Conservation (phyloP, 228 moss, liverwort and hornwort genomes). For the Sphagnum magellanicum region DNA sequence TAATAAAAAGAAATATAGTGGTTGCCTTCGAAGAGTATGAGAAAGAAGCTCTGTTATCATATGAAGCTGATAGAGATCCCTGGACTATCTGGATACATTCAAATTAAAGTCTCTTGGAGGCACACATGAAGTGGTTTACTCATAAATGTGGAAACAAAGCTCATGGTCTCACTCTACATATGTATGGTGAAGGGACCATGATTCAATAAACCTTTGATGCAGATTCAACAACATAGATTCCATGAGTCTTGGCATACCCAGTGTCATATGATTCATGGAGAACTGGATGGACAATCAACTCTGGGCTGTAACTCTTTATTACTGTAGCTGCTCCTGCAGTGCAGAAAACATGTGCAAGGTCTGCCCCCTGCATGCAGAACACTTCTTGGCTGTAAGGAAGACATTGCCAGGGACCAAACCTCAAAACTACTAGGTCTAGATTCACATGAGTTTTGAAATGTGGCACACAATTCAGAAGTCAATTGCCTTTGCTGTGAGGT, state of each 20-base stretch:
- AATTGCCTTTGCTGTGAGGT: background rate
- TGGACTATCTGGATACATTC: too few species aligned
- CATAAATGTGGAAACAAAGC: background rate
- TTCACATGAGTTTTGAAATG: background rate
- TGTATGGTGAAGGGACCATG: background rate
- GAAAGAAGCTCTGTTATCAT: too few species aligned
- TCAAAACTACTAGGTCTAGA: background rate
- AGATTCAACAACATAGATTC: background rate
- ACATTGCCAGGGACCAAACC: background rate
- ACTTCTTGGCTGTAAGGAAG: background rate
- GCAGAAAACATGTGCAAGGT: conserved; percentile 95
- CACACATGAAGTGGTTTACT: background rate
- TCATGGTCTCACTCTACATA: background rate
- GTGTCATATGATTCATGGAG: conserved; percentile 83
- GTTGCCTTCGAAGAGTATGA: too few species aligned
- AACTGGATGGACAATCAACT: conserved; percentile 96
- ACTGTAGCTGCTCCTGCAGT: conserved; percentile 92
- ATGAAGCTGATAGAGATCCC: too few species aligned
- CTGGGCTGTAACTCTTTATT: conserved; percentile 96
- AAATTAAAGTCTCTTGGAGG: background rate
- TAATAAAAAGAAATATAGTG: background rate
- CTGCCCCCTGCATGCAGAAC: conserved; percentile 71
- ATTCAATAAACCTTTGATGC: background rate
- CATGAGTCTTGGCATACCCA: conserved; percentile 25
- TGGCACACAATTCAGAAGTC: background rate